Base-by-base conservation (phyloP, 768 basidiomycete species). In the Leccinum aurantiacum region DNA sequence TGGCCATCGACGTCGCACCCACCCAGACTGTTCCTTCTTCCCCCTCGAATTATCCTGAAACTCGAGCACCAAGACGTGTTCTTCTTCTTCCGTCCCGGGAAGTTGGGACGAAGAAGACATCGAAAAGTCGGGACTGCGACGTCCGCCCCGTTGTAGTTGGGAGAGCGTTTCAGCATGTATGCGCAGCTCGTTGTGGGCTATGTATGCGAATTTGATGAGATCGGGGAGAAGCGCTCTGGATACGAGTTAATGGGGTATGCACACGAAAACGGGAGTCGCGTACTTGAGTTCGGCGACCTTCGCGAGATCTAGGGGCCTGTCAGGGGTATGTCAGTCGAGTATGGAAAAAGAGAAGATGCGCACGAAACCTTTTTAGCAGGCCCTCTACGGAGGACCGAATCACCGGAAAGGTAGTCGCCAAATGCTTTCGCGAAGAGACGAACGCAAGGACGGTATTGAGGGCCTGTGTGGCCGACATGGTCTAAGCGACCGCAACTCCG, bases 361-460 rank as follows among this genome's bases (percentile, higher is more conserved):
- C 5, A 3, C 68, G 79, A 54, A 61, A 90, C 93, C 85, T 80
- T 67, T 91, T 90, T 19, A 94, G 72, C 8, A 95, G 78, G 51
- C 82, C 78, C 76, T 95, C 93, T 0, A 93, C 91, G n/a, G 91
- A 91, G 14, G 82, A 79, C 47, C 88, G 82, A 25, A 95, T 80
- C 3, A 85, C 82, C 6, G 85, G 78, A 67, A 94, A 95, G 0
- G 91, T 94, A 7, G 84, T 87, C 7, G 91, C 89, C 35, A 95
- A 72, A 63, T 90, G 84, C 63, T 91, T 90, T 61, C 91, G 81
- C 0, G 91, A 87, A 3, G 91, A 90, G 41, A 93, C 82, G 67
- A 96, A 96, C 0, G 90, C 93, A 44, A 95, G 81, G 4, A 96
- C 91, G 14, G 93, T 92, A 65, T 95, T 95, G 51, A 95, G 76